Base-by-base conservation (phyloP, 2,329 filamentous ascomycete species). In the Stachybotrys echinatus region DNA sequence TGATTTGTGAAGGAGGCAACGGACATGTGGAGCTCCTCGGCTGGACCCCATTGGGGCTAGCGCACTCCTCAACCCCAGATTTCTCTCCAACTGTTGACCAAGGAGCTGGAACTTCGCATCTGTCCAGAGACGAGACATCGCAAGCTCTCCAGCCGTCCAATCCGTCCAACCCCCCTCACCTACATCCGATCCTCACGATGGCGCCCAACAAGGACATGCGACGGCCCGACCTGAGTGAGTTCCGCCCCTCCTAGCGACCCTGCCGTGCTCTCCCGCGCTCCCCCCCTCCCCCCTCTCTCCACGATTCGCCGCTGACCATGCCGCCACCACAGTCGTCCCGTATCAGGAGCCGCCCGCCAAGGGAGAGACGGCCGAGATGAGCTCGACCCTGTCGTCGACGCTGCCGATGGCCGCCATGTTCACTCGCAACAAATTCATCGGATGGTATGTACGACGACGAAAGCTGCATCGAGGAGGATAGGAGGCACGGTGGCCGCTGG, bases 361-460 rank as follows among this genome's bases (percentile, higher is more conserved):
- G 61, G 80, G 78, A 62, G 79, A 81, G 19, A 61, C 74, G 54
- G 74, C 80, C 56, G 91, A 96, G 64, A 80, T 95, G 68, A 76
- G 82, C 48, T 86, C 87, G 70, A 89, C 77, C 23, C 63, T 85
- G 49, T 74, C 79, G 23, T 92, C 86, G 64, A 95, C 92, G 34
- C 76, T 97, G 64, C 92, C 92, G 52, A 96, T 96, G 92, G 91
- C 89, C 51, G 92, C 92, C 55, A 95, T 96, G 79, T 94, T 96
- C 67, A 94, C 88, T 60, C 81, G 91, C 58, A 96, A 95, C 74
- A 88, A 89, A 79, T 94, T 81, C 62, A 72, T 86, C 51, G 83
- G 83, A 64, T 86, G 83, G 80, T 83, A 69, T 53, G 74, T 65
- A 42, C 20, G 18, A 40, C 19, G 20, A 8, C 21, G 34, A 27